Evolutionary conservation across 441 rosid genomes (phyloP).

Genomic region (Jatropha podagrica): DNA sequence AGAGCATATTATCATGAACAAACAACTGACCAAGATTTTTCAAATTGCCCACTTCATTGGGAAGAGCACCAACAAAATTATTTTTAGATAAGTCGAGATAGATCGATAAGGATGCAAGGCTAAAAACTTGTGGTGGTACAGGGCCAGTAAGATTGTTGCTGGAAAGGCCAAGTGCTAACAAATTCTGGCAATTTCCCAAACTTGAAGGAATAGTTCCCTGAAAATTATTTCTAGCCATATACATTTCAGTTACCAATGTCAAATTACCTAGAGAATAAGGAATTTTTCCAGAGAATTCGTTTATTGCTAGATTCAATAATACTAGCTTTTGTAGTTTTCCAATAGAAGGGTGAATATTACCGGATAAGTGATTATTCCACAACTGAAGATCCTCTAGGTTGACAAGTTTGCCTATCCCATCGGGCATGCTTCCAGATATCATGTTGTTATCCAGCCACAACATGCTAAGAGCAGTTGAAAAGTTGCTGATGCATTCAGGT

Average conservation of each 20-base stretch:
- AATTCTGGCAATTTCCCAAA: background rate
- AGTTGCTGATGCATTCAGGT: conserved; percentile 22
- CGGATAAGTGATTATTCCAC: conserved; percentile 4
- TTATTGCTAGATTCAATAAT: background rate
- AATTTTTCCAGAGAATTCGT: background rate
- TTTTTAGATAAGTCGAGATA: conserved; percentile 13
- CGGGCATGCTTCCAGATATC: conserved; percentile 27
- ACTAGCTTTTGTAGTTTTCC: background rate
- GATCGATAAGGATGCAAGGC: conserved; percentile 14
- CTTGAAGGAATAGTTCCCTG: background rate
- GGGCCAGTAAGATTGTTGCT: background rate
- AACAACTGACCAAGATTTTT: background rate
- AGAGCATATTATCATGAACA: background rate
- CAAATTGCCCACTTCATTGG: conserved; percentile 4
- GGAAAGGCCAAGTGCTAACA: background rate
- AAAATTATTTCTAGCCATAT: background rate
- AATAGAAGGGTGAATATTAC: background rate
- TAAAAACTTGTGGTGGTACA: background rate
- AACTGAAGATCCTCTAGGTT: conserved; percentile 21
- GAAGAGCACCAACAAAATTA: conserved; percentile 20
- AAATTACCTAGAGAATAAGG: background rate
- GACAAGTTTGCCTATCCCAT: conserved; percentile 27
- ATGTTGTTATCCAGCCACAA: background rate
- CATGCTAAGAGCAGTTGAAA: background rate
- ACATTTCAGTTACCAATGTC: background rate